Conservation (phyloP, 2,329 filamentous ascomycete species). For the Trichoderma endophyticum region DNA sequence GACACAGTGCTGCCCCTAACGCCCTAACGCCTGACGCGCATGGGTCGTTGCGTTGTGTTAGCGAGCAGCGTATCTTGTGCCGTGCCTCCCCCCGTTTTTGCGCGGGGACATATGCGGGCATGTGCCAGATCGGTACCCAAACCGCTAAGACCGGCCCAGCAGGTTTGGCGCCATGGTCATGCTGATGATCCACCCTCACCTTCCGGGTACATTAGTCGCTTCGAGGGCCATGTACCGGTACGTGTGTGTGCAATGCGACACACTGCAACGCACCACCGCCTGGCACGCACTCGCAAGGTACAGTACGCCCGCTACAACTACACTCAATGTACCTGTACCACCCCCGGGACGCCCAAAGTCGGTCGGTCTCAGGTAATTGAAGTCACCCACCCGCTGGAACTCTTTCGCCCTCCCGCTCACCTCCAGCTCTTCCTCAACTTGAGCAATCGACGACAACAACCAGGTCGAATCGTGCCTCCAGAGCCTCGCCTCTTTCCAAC, state of each 20-base stretch:
- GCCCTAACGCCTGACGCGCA: slow-evolving; percentile 15
- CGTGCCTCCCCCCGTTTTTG: background rate
- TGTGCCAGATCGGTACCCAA: background rate
- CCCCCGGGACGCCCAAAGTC: background rate
- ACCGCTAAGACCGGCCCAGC: background rate
- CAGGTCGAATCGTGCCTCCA: background rate
- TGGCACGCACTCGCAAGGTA: background rate
- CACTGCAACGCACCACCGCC: background rate
- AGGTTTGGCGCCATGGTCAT: background rate
- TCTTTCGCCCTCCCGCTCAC: slow-evolving; percentile 18
- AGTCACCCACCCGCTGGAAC: background rate
- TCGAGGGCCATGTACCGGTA: background rate
- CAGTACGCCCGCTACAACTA: background rate
- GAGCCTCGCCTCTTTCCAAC: background rate
- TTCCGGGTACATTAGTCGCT: background rate
- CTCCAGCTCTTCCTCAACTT: slow-evolving; percentile 13
- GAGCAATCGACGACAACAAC: background rate
- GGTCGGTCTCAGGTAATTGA: background rate
- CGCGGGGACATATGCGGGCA: background rate
- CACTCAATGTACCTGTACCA: background rate
- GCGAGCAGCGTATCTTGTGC: background rate
- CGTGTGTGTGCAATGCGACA: background rate
- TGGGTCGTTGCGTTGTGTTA: slow-evolving; percentile 15
- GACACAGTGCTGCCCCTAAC: slow-evolving; percentile 7
- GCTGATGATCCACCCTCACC: background rate